These are phyloP conservation scores for Macadamia tetraphylla DNA, from an alignment of 164 flowering plant genomes.

Conservation along the genomic window DNA sequence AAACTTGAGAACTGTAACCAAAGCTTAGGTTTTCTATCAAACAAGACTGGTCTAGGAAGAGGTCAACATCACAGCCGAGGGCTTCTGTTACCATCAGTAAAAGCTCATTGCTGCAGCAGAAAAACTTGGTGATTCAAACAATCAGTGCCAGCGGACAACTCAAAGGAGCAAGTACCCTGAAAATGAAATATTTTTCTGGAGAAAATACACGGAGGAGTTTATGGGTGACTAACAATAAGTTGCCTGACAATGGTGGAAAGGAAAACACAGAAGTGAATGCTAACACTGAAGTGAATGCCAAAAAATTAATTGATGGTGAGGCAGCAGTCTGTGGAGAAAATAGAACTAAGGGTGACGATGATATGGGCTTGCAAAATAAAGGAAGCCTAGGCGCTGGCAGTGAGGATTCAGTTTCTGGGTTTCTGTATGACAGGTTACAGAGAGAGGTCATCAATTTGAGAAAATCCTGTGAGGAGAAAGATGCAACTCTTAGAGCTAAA, in stretches of 20 bases:
- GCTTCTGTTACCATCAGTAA: constrained; percentile 29
- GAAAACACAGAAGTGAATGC: constrained; percentile 42
- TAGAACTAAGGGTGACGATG: constrained; percentile 15
- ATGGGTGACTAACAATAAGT: constrained; percentile 57
- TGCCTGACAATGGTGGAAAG: constrained; percentile 46
- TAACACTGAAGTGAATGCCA: constrained; percentile 22
- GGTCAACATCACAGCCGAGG: constrained; percentile 79
- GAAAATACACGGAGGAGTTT: constrained; percentile 12
- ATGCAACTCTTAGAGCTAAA: constrained; percentile 44
- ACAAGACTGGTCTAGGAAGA: constrained; percentile 41
- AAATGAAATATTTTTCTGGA: constrained; percentile 20
- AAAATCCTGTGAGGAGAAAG: constrained; percentile 59
- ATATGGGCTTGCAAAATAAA: constrained; percentile 18
- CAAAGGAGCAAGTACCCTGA: constrained; percentile 32
- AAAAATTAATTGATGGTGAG: constrained; percentile 18
- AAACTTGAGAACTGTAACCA: constrained; percentile 39
- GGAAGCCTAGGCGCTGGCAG: constrained; percentile 15
- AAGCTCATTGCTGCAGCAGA: constrained; percentile 37
- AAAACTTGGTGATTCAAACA: constrained; percentile 24
- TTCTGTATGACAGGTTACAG: constrained; percentile 78
- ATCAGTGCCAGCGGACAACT: constrained; percentile 17
- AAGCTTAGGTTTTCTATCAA: constrained; percentile 50
- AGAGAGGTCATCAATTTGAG: constrained; percentile 69
- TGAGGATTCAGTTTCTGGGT: constrained; percentile 76
- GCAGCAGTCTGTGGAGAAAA: constrained; percentile 21